phyloP scores from a whole-genome alignment of 352 stramenopile genomes.

The Globisporangium lucens region DNA sequence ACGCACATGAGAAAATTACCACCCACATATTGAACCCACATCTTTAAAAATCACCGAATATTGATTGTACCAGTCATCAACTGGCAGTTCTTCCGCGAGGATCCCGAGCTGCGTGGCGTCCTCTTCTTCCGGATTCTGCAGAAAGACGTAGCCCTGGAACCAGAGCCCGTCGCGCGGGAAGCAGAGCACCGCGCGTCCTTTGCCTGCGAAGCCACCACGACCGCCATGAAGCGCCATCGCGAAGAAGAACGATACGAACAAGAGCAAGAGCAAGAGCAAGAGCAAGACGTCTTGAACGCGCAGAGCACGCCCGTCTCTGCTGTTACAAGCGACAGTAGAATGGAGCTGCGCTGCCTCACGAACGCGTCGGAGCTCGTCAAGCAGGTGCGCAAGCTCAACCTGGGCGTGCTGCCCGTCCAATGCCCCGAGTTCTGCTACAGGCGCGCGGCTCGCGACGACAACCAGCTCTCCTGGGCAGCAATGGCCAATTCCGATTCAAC shows the following conservation, averaged over 20 bases:
- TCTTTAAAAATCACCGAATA: not conserved
- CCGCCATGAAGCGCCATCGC: slow-evolving; percentile 24
- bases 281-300: not conserved
- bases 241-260: not conserved
- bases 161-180: slow-evolving; percentile 48
- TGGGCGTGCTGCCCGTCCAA: slow-evolving; percentile 64
- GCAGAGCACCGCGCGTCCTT: slow-evolving; percentile 50
- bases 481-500: not conserved
- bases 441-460: slow-evolving; percentile 45
- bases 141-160: slow-evolving; percentile 69
- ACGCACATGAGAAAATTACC: not conserved
- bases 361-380: slow-evolving; percentile 38
- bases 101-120: slow-evolving; percentile 42
- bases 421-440: slow-evolving; percentile 61
- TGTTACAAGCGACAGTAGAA: slow-evolving; percentile 17
- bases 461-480: slow-evolving; percentile 46
- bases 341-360: slow-evolving; percentile 45
- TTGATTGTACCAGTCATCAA: slow-evolving; percentile 54
- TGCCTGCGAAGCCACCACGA: not conserved
- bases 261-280: not conserved
- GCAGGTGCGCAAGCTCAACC: slow-evolving; percentile 62
- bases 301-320: slow-evolving; percentile 2
- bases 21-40: not conserved
- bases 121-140: slow-evolving; percentile 14
- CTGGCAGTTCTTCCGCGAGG: slow-evolving; percentile 54